Base-by-base conservation (phyloP, 164 flowering plant genomes). In the Kalanchoe fedtschenkoi region DNA sequence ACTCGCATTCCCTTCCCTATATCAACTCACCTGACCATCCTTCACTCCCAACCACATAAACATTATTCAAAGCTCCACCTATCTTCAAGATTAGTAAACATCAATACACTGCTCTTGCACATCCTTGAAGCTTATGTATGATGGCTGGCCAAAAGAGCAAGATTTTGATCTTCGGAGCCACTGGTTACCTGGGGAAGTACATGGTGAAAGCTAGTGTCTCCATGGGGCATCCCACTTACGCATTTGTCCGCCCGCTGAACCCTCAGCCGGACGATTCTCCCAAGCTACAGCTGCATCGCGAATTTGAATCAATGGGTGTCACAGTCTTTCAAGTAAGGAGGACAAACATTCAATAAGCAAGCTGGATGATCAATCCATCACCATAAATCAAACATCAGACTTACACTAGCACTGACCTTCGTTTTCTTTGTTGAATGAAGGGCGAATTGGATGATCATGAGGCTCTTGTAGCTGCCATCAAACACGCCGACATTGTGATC, bases 381-480 rank as follows among this genome's bases (percentile, higher is more conserved):
- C 1, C 14, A 51, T 10, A 51, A 0, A 26, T 26, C 32, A 51
- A n/a, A n/a, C n/a, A n/a, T n/a, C n/a, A n/a, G n/a, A n/a, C n/a
- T n/a, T n/a, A n/a, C n/a, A n/a, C n/a, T n/a, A n/a, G n/a, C n/a
- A 10, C n/a, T n/a, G n/a, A n/a, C n/a, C n/a, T n/a, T n/a, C n/a
- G n/a, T n/a, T n/a, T n/a, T n/a, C n/a, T n/a, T 33, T 5, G 24
- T 5, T 4, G 5, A 13, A 19, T 3, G 35, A 66, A 71, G 74
- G 74, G 74, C 30, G 70, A 67, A 35, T 28, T 71, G 29, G 71
- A 67, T 14, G 74, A 71, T 6, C 71, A 71, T 55, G 71, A 67
- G 42, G 63, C 58, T 26, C 64, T 71, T 2, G 74, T 71, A 2
- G 34, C 61, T 1, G 70, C 42, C 15, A 32, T 71, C n/a, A 34